Percentiles rank a stretch among this genome's conserved stretches.
phyloP scores from a whole-genome alignment of 768 basidiomycete species.

The Trametes coccinea region DNA sequence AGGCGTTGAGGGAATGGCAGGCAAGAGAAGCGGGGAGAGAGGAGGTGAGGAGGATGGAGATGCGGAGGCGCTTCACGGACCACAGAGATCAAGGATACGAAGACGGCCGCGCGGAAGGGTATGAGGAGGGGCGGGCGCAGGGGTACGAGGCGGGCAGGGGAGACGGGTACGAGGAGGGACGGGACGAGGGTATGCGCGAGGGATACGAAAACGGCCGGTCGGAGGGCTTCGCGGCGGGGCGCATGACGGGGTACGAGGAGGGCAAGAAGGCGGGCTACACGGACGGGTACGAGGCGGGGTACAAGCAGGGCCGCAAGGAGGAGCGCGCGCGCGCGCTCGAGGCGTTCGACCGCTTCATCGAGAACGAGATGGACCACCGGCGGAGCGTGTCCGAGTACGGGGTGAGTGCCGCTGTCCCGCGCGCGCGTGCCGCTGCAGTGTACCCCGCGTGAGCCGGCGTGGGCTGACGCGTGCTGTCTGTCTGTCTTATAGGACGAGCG shows the following conservation, averaged over 20 bases:
- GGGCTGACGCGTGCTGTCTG: not conserved
- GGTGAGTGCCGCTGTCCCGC: not conserved
- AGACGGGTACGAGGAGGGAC: conserved; percentile 30
- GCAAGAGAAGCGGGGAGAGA: conserved; percentile 44
- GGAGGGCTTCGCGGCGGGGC: conserved; percentile 35
- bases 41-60: conserved; percentile 42
- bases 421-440: not conserved
- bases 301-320: conserved; percentile 43
- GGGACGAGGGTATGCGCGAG: conserved; percentile 17
- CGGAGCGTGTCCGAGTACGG: conserved; percentile 21
- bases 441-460: no score
- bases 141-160: conserved; percentile 45
- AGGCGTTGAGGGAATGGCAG: conserved; percentile 46
- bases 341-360: conserved; percentile 59
- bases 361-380: conserved; percentile 39
- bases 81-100: conserved; percentile 35
- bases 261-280: conserved; percentile 36
- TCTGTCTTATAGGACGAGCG: conserved; percentile 14
- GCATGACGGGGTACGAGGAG: conserved; percentile 35
- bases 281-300: conserved; percentile 40
- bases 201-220: conserved; percentile 29
- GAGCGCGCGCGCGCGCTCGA: conserved; percentile 55
- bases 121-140: conserved; percentile 45
- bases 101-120: conserved; percentile 46
- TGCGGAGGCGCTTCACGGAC: conserved; percentile 47